Evolutionary conservation across 2,329 filamentous ascomycete genomes (phyloP), one percentile per base, ranked within the genome.

Genomic region (Sphaerulina musiva): DNA sequence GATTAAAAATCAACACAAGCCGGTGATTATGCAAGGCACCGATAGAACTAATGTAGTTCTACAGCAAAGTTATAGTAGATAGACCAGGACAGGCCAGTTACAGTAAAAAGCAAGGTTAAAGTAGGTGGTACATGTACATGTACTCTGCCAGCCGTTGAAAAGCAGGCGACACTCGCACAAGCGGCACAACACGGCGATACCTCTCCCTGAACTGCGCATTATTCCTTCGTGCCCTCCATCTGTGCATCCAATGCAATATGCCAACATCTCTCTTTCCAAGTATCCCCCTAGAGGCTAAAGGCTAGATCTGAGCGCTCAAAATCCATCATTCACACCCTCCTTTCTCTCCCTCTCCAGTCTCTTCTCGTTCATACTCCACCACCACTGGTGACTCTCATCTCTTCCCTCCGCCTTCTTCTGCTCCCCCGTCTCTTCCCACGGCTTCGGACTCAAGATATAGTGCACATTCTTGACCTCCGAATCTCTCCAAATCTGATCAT

Each of bases 401-500:
- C 70, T 54, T 1, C 48, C 60, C 64, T 52, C 68, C 61, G 73
- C 68, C 7, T 69, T 71, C 50, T 64, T 69, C 52, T 72, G 62
- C 44, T 67, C 67, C 11, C 68, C 63, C 51, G 68, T 72, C 68
- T 83, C 80, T 57, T 84, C 79, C 81, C 81, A 84, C 3, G 81
- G 81, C 70, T 84, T 84, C 32, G 80, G 80, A 48, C 74, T 78
- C 52, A 84, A 64, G 40, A 84, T 78, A 62, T 81, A 84, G 66
- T 84, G 81, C 9, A 84, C 71, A 60, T 83, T 84, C 71, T 83
- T 83, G 17, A 84, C 78, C 60, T 76, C 66, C 14, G 78, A 75
- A 58, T 84, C 81, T 55, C 75, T 70, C 81, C 81, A 84, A 53
- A 84, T 83, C 29, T 73, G 69, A 59, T 78, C 72, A 62, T 83